Base-by-base conservation (phyloP, 176 grass and related monocot species). In the Eragrostis curvula region DNA sequence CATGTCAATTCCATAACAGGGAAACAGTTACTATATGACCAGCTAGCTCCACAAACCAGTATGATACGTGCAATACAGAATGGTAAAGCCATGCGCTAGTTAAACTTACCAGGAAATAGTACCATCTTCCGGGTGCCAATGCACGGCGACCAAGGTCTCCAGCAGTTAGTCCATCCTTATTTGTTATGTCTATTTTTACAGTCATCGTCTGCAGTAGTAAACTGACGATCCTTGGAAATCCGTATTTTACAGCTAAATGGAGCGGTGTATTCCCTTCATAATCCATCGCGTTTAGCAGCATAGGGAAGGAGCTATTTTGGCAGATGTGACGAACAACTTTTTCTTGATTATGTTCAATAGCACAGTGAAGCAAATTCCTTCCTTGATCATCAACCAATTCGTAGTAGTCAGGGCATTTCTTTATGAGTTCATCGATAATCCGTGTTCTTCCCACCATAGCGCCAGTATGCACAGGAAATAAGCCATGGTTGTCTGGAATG, bases 301-400 rank as follows among this genome's bases (percentile, higher is more conserved):
- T 73, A 0, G 1, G 15, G 9, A 88, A 20, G 7, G 0, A 27
- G 14, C 1, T 28, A 5, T 59, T 20, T 6, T 63, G 46, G 43
- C 76, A 78, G 1, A 81, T n/a, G 9, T 84, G 11, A 6, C 24
- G 8, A 57, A 92, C 58, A 0, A 88, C n/a, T 0, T 0, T n/a
- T 1, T 6, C 14, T 13, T 36, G 7, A 24, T 48, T 18, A 23
- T 82, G 29, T 1, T 68, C 3, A 1, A 85, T 40, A 12, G 85
- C 89, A 39, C 50, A 13, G 10, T 88, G 89, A 17, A 88, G 81
- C 41, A 92, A 40, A 24, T 86, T 92, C 28, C 78, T 86, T 62
- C 90, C 90, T 20, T 17, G 1, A 0, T 5, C 6, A 29, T 88
- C 86, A 40, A 91, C 46, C 36, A 85, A 2, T 28, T 85, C 81